Percentiles rank a stretch among this genome's conserved stretches.
phyloP scores from a whole-genome alignment of 2,329 filamentous ascomycete genomes.

The Penicillium sp. region DNA sequence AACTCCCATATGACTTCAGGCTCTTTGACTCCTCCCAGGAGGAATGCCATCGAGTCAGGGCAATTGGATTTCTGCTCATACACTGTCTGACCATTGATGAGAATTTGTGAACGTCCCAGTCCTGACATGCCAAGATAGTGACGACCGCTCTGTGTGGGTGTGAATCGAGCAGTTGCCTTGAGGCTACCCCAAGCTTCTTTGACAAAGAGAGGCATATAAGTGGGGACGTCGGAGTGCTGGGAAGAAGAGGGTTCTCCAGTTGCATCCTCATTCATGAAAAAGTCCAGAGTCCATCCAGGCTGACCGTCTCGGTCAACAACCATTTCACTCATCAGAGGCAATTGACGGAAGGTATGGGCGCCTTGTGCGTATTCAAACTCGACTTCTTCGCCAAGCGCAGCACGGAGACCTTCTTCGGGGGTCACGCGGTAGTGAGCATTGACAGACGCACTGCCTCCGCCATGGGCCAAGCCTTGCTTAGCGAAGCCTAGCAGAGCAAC shows the following conservation, averaged over 20 bases:
- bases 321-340: background rate
- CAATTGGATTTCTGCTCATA: background rate
- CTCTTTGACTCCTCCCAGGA: background rate
- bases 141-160: background rate
- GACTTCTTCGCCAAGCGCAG: background rate
- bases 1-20: background rate
- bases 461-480: constrained; percentile 49
- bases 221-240: background rate
- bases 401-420: constrained; percentile 41
- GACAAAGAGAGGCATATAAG: background rate
- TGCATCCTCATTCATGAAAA: background rate
- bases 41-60: background rate
- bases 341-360: background rate
- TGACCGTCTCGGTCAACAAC: background rate
- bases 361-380: background rate
- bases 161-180: background rate
- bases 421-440: constrained; percentile 42
- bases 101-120: background rate
- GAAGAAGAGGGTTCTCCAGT: background rate
- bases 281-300: background rate
- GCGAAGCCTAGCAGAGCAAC: constrained; percentile 55
- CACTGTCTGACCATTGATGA: background rate
- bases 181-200: background rate
- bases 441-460: constrained; percentile 63
- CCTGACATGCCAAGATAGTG: constrained; percentile 1